Base-by-base conservation (phyloP, 2,329 filamentous ascomycete genomes). In the Aureobasidium sp. region DNA sequence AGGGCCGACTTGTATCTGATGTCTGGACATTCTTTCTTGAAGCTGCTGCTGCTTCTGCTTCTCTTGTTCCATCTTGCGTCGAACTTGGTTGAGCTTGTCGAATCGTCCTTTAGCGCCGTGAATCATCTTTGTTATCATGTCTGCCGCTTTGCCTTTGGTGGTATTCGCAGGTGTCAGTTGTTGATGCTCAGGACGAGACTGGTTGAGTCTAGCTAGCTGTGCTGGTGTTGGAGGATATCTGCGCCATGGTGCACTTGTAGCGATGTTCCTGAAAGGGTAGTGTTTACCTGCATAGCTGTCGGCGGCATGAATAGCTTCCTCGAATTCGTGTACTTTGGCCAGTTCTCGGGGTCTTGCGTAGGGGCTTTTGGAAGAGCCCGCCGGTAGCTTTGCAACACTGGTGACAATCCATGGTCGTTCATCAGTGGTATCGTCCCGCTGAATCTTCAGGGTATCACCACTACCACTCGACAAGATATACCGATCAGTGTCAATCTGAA, bases 41-140 rank as follows among this genome's bases (percentile, higher is more conserved):
- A 73, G 73, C 47, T 72, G 65, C 41, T 71, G 75, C 57, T 26
- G 80, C 71, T 81, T 85, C 60, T 65, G 56, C 52, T 41, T 56
- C n/a, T 42, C 37, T 44, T 51, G 46, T 37, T 63, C 63, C n/a
- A 51, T 44, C 53, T 62, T 65, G 50, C 63, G 52, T 37, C 44
- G 52, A 42, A 51, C 39, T 15, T 60, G 51, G n/a, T 41, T 62
- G 26, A 66, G 61, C 46, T 63, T 66, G 42, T 66, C 50, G 82
- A 91, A 76, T 76, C 84, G 65, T 75, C 89, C 73, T 79, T 84
- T 79, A 0, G 89, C 90, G 0, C 93, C 93, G 71, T 94, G 89
- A 73, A 88, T 93, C 64, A 96, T 71, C 74, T 96, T 95, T 8
- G 90, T 95, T 66, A 97, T 96, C 88, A 96, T 92, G 72, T 97